Evolutionary conservation across 1,139 yeast species (phyloP).

Genomic region (Pichia inconspicua): DNA sequence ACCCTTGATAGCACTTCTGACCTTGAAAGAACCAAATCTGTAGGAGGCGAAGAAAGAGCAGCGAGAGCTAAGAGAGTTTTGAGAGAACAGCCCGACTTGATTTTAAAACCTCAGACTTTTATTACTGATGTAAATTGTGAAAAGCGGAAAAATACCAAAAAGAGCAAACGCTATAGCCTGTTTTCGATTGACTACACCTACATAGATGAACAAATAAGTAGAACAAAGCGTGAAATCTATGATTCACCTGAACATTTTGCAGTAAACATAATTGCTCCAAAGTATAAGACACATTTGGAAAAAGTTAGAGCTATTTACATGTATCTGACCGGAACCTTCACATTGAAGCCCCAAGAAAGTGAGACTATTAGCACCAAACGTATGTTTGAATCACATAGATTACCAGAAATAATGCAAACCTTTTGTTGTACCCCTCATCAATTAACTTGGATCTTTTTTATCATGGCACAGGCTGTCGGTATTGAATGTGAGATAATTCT

Average conservation of each 20-base stretch:
- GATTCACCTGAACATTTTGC: slow-evolving; percentile 41
- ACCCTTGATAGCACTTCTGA: slow-evolving; percentile 28
- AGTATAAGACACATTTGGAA: slow-evolving; percentile 41
- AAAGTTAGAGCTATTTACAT: slow-evolving; percentile 53
- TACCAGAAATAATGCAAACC: slow-evolving; percentile 27
- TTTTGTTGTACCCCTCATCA: slow-evolving; percentile 61
- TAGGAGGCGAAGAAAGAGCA: slow-evolving; percentile 63
- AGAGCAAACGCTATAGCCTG: slow-evolving; percentile 9
- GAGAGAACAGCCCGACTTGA: slow-evolving; percentile 56
- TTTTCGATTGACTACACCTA: slow-evolving; percentile 21
- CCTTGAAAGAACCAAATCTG: slow-evolving; percentile 67
- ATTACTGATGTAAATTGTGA: slow-evolving; percentile 44
- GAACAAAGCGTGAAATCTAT: slow-evolving; percentile 21
- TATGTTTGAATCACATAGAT: slow-evolving; percentile 20
- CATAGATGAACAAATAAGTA: slow-evolving; percentile 23
- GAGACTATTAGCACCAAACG: slow-evolving; percentile 25
- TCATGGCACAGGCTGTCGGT: slow-evolving; percentile 62
- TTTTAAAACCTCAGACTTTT: slow-evolving; percentile 63
- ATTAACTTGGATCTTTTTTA: slow-evolving; percentile 66
- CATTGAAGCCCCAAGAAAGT: slow-evolving; percentile 12
- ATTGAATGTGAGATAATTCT: slow-evolving; percentile 68
- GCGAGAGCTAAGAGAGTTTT: slow-evolving; percentile 60
- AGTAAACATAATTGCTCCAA: slow-evolving; percentile 35
- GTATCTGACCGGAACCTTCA: slow-evolving; percentile 48
- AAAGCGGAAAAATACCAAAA: slow-evolving; percentile 25